These are phyloP conservation scores for Blepharisma japonicum DNA, from an alignment of 73 alveolate genomes.

Conservation along the genomic window DNA sequence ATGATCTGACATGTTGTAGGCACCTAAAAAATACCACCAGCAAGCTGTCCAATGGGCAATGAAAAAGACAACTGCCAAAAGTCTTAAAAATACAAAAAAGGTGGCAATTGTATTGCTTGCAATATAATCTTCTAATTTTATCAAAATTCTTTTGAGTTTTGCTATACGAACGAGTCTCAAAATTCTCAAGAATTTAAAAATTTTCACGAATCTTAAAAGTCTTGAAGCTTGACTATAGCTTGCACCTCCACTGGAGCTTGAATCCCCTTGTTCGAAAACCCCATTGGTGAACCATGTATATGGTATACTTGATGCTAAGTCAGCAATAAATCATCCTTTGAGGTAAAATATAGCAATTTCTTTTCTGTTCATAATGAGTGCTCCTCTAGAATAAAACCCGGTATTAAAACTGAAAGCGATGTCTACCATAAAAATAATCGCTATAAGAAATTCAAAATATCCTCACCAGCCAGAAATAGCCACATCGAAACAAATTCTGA, in stretches of 20 bases:
- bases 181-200: conserved; percentile 62
- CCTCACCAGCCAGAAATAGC: conserved; percentile 33
- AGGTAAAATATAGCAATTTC: conserved; percentile 42
- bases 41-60: conserved; percentile 67
- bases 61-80: conserved; percentile 36
- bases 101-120: conserved; percentile 47
- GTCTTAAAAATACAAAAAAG: conserved; percentile 14
- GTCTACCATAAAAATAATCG: conserved; percentile 40
- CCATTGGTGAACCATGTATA: conserved; percentile 55
- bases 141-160: conserved; percentile 60
- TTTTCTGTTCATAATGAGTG: conserved; percentile 53
- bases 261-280: neutral
- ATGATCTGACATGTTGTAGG: conserved; percentile 12
- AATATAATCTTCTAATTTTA: conserved; percentile 65
- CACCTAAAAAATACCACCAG: conserved; percentile 53
- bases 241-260: conserved; percentile 2
- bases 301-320: conserved; percentile 60
- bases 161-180: conserved; percentile 57
- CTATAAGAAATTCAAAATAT: conserved; percentile 40
- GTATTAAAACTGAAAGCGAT: conserved; percentile 52
- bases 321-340: conserved; percentile 66
- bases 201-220: conserved; percentile 55
- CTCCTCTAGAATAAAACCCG: conserved; percentile 54
- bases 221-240: conserved; percentile 35
- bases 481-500: conserved; percentile 56